Base-by-base conservation (phyloP, 768 basidiomycete species). In the Mycena metata region DNA sequence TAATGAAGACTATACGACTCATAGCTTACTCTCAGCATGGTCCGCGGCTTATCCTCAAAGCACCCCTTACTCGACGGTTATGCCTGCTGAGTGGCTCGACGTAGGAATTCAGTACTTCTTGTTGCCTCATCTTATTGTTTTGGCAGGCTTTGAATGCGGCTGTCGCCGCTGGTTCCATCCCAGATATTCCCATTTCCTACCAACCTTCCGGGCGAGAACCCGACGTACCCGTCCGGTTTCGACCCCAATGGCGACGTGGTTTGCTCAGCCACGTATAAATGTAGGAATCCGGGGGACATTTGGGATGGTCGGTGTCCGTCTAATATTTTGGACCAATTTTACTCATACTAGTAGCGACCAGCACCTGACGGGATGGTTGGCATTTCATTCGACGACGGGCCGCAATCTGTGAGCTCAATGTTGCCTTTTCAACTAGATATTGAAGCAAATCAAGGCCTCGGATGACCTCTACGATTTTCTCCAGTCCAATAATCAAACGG, bases 381-480 rank as follows among this genome's bases (percentile, higher is more conserved):
- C 4, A 81, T 88, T 60, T 83, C 88, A 49, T 95, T 95, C 74
- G 95, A 96, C 74, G 95, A 96, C 74, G 95, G 95, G 1, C 95
- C 95, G 0, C 81, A 85, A 19, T 80, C 84, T 42, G 49, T 54
- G n/a, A 51, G 13, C 13, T 51, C n/a, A 12, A 35, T 17, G 17
- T 30, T 35, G 17, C 24, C 7, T 24, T 33, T 42, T 43, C 52
- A 39, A 39, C 16, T 4, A 24, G 8, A 10, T 41, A 26, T 26
- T 43, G 21, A 52, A 19, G 30, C 35, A 7, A 30, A 19, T n/a
- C 23, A 54, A 87, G 85, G 65, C 79, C 12, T 85, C 86, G 17
- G 73, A 75, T 1, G 67, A 67, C 13, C 85, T 97, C 21, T 87
- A 93, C 74, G 73, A 86, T 9, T 96, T 95, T 77, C 82, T 97